phyloP scores from a whole-genome alignment of 768 basidiomycete species.

The Hypholoma fasciculare region DNA sequence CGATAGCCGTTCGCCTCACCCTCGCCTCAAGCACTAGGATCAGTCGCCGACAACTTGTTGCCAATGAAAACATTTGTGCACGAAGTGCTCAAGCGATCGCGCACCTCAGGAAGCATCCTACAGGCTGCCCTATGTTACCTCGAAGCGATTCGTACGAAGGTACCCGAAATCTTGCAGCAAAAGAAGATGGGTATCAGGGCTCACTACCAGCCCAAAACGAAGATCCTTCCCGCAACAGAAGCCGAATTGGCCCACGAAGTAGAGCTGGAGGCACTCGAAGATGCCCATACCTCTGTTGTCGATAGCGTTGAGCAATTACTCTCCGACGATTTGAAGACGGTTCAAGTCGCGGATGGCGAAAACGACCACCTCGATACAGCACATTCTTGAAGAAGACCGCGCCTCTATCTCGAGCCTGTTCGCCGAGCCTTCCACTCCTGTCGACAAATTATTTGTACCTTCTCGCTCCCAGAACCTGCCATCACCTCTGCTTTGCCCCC shows the following conservation, averaged over 20 bases:
- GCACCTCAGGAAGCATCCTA: conserved; percentile 80
- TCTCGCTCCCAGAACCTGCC: conserved; percentile 47
- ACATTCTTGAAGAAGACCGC: background rate
- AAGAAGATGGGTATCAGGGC: conserved; percentile 48
- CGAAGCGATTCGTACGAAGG: conserved; percentile 73
- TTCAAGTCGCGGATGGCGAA: conserved; percentile 37
- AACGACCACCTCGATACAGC: conserved; percentile 17
- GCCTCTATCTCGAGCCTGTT: conserved; percentile 11
- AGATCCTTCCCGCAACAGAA: conserved; percentile 42
- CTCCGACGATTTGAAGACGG: conserved; percentile 39
- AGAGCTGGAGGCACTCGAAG: conserved; percentile 27
- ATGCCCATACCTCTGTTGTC: background rate
- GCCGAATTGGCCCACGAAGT: conserved; percentile 43
- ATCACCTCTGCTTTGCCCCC: conserved; percentile 83
- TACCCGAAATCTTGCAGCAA: conserved; percentile 59
- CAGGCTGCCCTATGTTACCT: conserved; percentile 89
- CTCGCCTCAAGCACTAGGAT: conserved; percentile 11
- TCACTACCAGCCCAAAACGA: conserved; percentile 40
- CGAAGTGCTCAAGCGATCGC: conserved; percentile 84
- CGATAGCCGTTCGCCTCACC: conserved; percentile 5
- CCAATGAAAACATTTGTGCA: conserved; percentile 82
- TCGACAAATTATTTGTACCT: conserved; percentile 10
- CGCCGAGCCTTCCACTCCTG: conserved; percentile 3
- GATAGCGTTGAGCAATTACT: conserved; percentile 2
- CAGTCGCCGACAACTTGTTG: conserved; percentile 34